Evolutionary conservation across 805 yeast genomes (phyloP), one percentile per base, ranked within the genome.

Genomic region (Spathaspora sp.): DNA sequence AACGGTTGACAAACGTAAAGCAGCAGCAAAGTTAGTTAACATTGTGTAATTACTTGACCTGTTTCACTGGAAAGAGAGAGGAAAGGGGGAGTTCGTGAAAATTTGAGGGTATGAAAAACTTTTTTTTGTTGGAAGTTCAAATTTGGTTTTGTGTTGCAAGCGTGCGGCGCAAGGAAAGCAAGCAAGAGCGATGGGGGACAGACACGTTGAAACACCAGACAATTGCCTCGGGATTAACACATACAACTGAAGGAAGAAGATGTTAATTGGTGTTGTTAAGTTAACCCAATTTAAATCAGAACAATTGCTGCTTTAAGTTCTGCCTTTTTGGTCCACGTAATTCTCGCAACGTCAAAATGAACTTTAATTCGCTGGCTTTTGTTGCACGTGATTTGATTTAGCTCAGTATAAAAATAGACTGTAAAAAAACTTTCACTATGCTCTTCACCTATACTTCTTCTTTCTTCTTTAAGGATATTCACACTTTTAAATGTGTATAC

Each of bases 21-120:
- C 57, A 52, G 63, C 58, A 47, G 60, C 62, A 49, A 68, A 50
- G 58, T 59, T 63, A 56, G 57, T 64, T 51, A 67, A 60, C 74
- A 70, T 69, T 48, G 35, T 55, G 48, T 23, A n/a, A n/a, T 12
- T 16, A 29, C 40, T n/a, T 35, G 40, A 35, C 40, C 12, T 35
- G 40, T 35, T 35, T 23, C 26, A 23, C 26, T 23, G 6, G 26
- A n/a, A 35, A 18, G 10, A 29, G 8, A 35, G 40, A 42, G 32
- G 42, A 20, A 26, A 31, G 46, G 29, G 8, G 28, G 38, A 48
- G 51, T 18, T 40, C 20, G 10, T 10, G 43, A 40, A 40, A 42
- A 31, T 44, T 28, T 39, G 23, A n/a, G n/a, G n/a, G 14, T 18
- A 32, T 44, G 42, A 31, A 32, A 46, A 46, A 46, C 11, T 46